These are phyloP conservation scores for Citeromyces siamensis DNA, from an alignment of 1,139 yeast genomes.

Conservation along the genomic window DNA sequence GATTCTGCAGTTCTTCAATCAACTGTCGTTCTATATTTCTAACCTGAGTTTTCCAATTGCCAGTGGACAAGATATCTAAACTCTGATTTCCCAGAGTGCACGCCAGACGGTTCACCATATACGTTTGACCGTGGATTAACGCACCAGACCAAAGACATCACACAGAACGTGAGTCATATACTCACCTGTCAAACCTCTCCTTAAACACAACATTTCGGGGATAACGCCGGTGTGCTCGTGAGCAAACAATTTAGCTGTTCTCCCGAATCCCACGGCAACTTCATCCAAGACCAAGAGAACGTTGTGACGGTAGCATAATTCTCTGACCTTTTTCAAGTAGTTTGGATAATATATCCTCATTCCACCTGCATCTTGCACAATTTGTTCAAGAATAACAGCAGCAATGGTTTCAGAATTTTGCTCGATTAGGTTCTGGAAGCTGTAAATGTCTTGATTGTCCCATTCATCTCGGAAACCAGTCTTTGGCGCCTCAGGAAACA, in stretches of 20 bases:
- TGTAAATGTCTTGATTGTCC: slow-evolving; percentile 7
- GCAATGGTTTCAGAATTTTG: slow-evolving; percentile 10
- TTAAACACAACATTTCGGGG: slow-evolving; percentile 28
- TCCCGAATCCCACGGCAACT: slow-evolving; percentile 51
- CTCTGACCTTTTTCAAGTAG: slow-evolving; percentile 34
- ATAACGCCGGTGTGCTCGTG: slow-evolving; percentile 28
- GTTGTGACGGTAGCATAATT: slow-evolving; percentile 39
- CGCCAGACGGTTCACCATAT: slow-evolving; percentile 10
- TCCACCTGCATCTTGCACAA: slow-evolving; percentile 17
- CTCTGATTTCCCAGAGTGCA: slow-evolving; percentile 7
- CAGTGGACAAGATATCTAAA: slow-evolving; percentile 8
- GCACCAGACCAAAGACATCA: neutral
- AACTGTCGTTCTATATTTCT: slow-evolving; percentile 6
- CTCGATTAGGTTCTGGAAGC: slow-evolving; percentile 6
- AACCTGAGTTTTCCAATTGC: slow-evolving; percentile 8
- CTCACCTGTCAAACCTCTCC: slow-evolving; percentile 28
- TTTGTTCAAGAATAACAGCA: slow-evolving; percentile 15
- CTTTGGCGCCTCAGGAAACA: slow-evolving; percentile 17
- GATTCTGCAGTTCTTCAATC: slow-evolving; percentile 1
- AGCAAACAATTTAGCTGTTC: slow-evolving; percentile 34
- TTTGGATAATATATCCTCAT: slow-evolving; percentile 16
- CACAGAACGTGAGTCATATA: slow-evolving; percentile 16
- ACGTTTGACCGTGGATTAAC: slow-evolving; percentile 11
- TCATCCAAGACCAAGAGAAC: slow-evolving; percentile 41
- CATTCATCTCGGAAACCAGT: slow-evolving; percentile 10